These are phyloP conservation scores for Hydnomerulius pinastri DNA, from an alignment of 768 basidiomycete genomes.

Conservation along the genomic window DNA sequence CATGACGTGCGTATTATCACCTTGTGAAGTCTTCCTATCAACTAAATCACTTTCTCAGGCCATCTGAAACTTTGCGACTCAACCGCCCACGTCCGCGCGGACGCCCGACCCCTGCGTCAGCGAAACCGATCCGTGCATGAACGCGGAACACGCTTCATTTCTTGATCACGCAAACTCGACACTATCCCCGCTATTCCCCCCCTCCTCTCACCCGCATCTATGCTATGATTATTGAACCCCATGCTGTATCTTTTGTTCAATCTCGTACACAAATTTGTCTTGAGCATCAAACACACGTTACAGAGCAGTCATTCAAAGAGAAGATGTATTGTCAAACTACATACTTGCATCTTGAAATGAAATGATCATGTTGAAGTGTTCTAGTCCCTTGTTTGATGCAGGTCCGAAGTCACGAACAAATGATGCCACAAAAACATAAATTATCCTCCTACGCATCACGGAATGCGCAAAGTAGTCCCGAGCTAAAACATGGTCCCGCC, in stretches of 20 bases:
- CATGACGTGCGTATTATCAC: conserved; percentile 52
- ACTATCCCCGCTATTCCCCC: not conserved
- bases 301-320: not conserved
- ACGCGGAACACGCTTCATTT: not conserved
- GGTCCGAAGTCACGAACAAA: too few relatives aligned
- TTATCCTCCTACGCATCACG: too few relatives aligned
- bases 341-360: conserved; percentile 4
- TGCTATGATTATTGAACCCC: conserved; percentile 34
- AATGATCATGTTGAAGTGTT: not conserved
- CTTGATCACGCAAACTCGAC: not conserved
- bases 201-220: conserved; percentile 19
- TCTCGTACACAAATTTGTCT: not conserved
- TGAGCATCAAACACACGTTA: not conserved
- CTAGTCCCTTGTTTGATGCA: not conserved
- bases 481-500: not conserved
- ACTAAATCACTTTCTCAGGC: conserved; percentile 26
- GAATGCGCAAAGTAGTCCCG: too few relatives aligned
- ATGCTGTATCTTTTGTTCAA: conserved; percentile 27
- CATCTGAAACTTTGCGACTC: conserved; percentile 43
- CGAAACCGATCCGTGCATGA: conserved; percentile 28
- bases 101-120: conserved; percentile 38
- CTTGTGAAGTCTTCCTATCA: not conserved
- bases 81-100: conserved; percentile 49
- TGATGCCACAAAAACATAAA: too few relatives aligned
- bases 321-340: conserved; percentile 1